Percentiles rank a stretch among this genome's conserved stretches.
These are phyloP conservation scores for Raffaelea deltoideospora DNA, from an alignment of 2,329 filamentous ascomycete genomes.

Conservation along the genomic window DNA sequence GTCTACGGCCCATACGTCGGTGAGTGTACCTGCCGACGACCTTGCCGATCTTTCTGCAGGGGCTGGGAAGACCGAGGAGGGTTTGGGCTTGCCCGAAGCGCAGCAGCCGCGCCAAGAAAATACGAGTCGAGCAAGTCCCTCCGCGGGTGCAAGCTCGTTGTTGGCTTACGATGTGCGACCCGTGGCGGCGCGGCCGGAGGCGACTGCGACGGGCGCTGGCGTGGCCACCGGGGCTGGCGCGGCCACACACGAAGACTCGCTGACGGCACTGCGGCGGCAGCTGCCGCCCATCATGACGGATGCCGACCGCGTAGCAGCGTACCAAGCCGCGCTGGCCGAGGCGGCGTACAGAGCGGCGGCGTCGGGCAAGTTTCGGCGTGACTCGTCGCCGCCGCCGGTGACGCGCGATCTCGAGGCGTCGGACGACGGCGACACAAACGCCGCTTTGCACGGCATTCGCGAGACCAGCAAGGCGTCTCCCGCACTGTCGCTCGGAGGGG, in stretches of 20 bases:
- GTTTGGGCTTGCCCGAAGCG: neutral
- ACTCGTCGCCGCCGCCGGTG: conserved; percentile 26
- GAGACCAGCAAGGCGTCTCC: neutral
- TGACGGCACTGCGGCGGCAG: conserved; percentile 3
- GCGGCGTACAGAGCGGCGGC: conserved; percentile 64
- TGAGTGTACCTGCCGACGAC: conserved; percentile 23
- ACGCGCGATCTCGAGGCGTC: conserved; percentile 3
- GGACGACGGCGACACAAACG: neutral
- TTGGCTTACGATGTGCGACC: no score
- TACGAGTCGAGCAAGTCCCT: no score
- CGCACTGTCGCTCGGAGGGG: no score
- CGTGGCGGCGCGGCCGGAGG: no score
- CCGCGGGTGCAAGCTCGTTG: no score
- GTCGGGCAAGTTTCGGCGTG: conserved; percentile 59
- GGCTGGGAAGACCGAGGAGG: no score
- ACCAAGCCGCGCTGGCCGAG: conserved; percentile 72
- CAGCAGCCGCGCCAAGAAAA: no score
- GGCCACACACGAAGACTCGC: neutral
- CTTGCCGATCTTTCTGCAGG: no score
- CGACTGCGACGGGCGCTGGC: no score
- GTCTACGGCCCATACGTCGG: conserved; percentile 38
- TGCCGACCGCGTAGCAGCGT: conserved; percentile 28
- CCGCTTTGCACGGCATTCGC: no score
- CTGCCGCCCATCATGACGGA: conserved; percentile 7
- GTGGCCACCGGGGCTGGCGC: no score